phyloP scores from a whole-genome alignment of 176 grass and related monocot genomes.

The Triticum urartu region DNA sequence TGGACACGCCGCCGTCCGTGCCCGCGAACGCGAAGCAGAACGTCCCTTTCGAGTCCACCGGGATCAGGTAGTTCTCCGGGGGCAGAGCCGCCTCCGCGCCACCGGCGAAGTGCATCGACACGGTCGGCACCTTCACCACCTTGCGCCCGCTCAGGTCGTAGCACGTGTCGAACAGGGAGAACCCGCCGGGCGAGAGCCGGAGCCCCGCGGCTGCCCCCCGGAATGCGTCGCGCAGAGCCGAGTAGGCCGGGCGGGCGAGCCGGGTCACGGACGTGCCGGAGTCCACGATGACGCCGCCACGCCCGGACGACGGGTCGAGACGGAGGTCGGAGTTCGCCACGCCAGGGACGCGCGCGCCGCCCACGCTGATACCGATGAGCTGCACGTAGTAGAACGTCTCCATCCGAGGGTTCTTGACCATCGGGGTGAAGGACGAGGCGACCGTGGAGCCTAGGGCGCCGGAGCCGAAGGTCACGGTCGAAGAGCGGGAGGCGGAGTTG shows the following conservation, averaged over 20 bases:
- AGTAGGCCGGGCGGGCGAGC: slow-evolving; percentile 57
- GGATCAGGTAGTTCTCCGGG: slow-evolving; percentile 97
- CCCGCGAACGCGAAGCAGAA: slow-evolving; percentile 97
- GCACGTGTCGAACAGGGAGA: slow-evolving; percentile 98
- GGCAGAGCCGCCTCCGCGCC: slow-evolving; percentile 58
- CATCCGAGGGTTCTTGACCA: slow-evolving; percentile 72
- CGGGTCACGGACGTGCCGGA: slow-evolving; percentile 91
- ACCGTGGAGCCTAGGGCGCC: background rate
- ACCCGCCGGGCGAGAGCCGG: slow-evolving; percentile 54
- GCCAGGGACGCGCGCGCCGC: slow-evolving; percentile 69
- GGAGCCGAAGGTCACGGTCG: slow-evolving; percentile 57
- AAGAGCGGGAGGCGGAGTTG: slow-evolving; percentile 16
- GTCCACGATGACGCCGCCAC: slow-evolving; percentile 95
- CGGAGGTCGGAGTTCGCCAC: slow-evolving; percentile 61
- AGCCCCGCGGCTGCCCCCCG: slow-evolving; percentile 50
- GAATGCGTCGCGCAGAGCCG: slow-evolving; percentile 89
- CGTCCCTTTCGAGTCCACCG: slow-evolving; percentile 76
- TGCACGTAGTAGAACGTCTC: slow-evolving; percentile 93
- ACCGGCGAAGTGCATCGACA: slow-evolving; percentile 80
- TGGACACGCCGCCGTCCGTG: slow-evolving; percentile 83
- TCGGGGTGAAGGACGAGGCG: slow-evolving; percentile 59
- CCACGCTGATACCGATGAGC: slow-evolving; percentile 74
- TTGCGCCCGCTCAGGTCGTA: slow-evolving; percentile 78
- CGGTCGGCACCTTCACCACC: slow-evolving; percentile 89
- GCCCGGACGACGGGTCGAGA: slow-evolving; percentile 59